Evolutionary conservation across 1,284 basidiomycete species (phyloP).

Genomic region (Cutaneotrichosporon daszewskae): DNA sequence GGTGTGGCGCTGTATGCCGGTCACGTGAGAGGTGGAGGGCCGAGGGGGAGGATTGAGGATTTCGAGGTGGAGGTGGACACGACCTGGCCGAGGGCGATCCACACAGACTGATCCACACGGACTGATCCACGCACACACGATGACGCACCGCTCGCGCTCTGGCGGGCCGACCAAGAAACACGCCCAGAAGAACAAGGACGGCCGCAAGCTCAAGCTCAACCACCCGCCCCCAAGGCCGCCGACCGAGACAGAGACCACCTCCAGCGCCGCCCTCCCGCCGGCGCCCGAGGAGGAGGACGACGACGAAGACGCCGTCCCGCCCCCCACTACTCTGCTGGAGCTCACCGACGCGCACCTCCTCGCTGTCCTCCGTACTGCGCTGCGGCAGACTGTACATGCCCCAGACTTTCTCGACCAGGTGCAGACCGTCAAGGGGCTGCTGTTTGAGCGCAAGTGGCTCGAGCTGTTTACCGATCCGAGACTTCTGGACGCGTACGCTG

Average conservation of each 20-base stretch:
- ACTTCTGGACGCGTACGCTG: conserved; percentile 45
- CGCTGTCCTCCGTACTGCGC: conserved; percentile 26
- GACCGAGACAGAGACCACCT: background rate
- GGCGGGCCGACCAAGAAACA: conserved; percentile 23
- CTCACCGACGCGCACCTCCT: conserved; percentile 33
- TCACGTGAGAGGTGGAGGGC: background rate
- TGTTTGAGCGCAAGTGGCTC: conserved; percentile 45
- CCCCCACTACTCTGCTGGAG: conserved; percentile 14
- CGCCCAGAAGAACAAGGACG: background rate
- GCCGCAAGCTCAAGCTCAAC: conserved; percentile 21
- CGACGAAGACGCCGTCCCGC: background rate
- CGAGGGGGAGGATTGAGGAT: background rate
- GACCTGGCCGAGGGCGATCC: too few species aligned
- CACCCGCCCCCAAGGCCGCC: conserved; percentile 21
- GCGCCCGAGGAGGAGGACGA: background rate
- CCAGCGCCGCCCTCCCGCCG: background rate
- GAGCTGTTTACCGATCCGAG: conserved; percentile 37
- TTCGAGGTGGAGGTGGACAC: too few species aligned
- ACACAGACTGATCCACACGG: too few species aligned
- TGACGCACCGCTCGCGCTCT: conserved; percentile 39
- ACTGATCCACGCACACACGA: too few species aligned
- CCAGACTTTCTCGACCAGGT: conserved; percentile 30
- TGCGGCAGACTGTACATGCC: conserved; percentile 20
- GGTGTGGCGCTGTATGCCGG: too few species aligned
- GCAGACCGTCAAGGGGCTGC: conserved; percentile 40